Evolutionary conservation across 2,329 filamentous ascomycete species (phyloP).

Genomic region (Cladophialophora psammophila): DNA sequence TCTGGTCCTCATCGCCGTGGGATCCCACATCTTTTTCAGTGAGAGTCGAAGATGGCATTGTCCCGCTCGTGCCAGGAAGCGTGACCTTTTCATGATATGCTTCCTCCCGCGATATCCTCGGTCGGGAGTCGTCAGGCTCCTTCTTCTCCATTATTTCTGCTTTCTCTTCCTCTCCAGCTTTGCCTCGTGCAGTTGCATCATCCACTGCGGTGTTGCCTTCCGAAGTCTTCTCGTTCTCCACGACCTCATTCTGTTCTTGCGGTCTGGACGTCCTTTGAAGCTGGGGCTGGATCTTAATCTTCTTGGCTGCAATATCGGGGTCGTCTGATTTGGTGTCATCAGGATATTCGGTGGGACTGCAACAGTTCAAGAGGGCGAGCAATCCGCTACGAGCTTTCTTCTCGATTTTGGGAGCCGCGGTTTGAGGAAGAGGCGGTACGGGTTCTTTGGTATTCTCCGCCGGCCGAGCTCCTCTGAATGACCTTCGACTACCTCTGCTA

Average conservation of each 20-base stretch:
- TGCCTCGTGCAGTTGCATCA: conserved; percentile 20
- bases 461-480: conserved; percentile 36
- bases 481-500: conserved; percentile 40
- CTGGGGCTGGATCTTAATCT: conserved; percentile 38
- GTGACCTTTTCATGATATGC: conserved; percentile 29
- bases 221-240: conserved; percentile 33
- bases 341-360: conserved; percentile 32
- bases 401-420: conserved; percentile 22
- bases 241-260: conserved; percentile 35
- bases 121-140: conserved; percentile 20
- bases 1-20: conserved; percentile 21
- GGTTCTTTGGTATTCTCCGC: conserved; percentile 33
- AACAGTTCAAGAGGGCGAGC: conserved; percentile 41
- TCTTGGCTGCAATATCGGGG: conserved; percentile 40
- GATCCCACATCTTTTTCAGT: conserved; percentile 8
- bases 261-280: conserved; percentile 33
- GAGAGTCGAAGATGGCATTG: not conserved
- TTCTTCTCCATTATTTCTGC: conserved; percentile 31
- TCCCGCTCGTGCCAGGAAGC: conserved; percentile 18
- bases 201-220: conserved; percentile 20
- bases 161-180: conserved; percentile 30
- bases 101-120: conserved; percentile 30
- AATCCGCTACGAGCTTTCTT: conserved; percentile 39
- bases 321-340: conserved; percentile 38
- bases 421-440: conserved; percentile 35